These are phyloP conservation scores for Simplicillium aogashimaense DNA, from an alignment of 2,329 filamentous ascomycete genomes.

Conservation along the genomic window DNA sequence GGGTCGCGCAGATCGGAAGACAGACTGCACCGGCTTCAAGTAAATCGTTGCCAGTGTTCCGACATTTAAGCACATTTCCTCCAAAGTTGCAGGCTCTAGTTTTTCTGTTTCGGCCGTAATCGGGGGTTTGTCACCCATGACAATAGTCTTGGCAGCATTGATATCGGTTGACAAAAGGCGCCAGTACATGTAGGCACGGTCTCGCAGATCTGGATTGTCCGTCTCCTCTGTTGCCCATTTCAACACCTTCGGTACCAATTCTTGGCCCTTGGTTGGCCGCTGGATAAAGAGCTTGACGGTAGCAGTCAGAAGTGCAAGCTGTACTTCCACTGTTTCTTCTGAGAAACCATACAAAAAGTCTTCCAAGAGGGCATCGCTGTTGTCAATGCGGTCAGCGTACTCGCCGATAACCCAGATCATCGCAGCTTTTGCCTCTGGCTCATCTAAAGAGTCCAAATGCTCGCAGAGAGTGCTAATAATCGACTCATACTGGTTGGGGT, in stretches of 20 bases:
- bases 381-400: slow-evolving; percentile 95
- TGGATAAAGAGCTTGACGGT: slow-evolving; percentile 98
- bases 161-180: slow-evolving; percentile 88
- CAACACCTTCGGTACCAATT: slow-evolving; percentile 85
- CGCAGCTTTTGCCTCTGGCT: slow-evolving; percentile 94
- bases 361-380: slow-evolving; percentile 85
- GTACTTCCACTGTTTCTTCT: slow-evolving; percentile 92
- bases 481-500: slow-evolving; percentile 96
- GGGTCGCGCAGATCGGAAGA: slow-evolving; percentile 82
- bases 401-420: slow-evolving; percentile 99
- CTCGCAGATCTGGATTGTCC: slow-evolving; percentile 94
- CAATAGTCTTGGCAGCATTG: slow-evolving; percentile 71
- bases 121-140: slow-evolving; percentile 95
- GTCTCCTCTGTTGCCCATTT: slow-evolving; percentile 99
- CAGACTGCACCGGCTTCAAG: slow-evolving; percentile 92
- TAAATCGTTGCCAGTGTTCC: slow-evolving; percentile 96
- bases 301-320: slow-evolving; percentile 85
- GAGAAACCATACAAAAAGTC: slow-evolving; percentile 92
- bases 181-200: slow-evolving; percentile 99
- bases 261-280: slow-evolving; percentile 85
- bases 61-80: slow-evolving; percentile 95
- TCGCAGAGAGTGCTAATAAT: slow-evolving; percentile 95
- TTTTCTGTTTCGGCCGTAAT: slow-evolving; percentile 96
- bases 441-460: slow-evolving; percentile 90
- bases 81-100: slow-evolving; percentile 78